Evolutionary conservation across 2,329 filamentous ascomycete genomes (phyloP), one percentile per base, ranked within the genome.

Genomic region (Ascocoryne sarcoides): DNA sequence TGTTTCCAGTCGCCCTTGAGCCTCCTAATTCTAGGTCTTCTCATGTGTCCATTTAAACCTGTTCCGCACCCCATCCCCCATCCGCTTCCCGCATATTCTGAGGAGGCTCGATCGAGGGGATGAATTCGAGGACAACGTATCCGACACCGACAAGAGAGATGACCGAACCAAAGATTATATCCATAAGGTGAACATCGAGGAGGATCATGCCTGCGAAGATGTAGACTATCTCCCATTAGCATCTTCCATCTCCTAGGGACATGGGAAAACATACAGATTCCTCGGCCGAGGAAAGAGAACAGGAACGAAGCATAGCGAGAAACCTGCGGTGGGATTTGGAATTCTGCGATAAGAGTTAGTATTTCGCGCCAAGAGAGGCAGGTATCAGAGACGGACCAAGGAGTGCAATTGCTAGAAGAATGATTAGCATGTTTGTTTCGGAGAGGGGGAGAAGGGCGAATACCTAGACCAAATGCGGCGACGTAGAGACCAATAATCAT

Each of bases 301-400:
- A 96, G 81, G 72, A 98, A 98, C 9, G 87, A 94, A 40, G 88
- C 90, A 70, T 96, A 95, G 67, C 87, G 82, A 43, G 88, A 83
- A 40, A 95, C 74, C 62, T 95, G 89, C 44, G 89, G 86, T 37
- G 92, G 90, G 55, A 95, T 90, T 65, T 95, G 84, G 69, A 96
- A 94, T 66, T 98, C 92, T 73, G 41, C 10, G 20, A 15, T 35
- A 5, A 15, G 4, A 31, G 29, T 47, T 31, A 44, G 42, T 28
- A 32, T 31, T n/a, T n/a, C n/a, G n/a, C n/a, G n/a, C n/a, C n/a
- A n/a, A n/a, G n/a, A n/a, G n/a, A n/a, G n/a, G n/a, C n/a, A n/a
- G n/a, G n/a, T n/a, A n/a, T 36, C 10, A 15, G 15, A n/a, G 32
- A 51, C 50, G 32, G 31, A 74, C 71, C 71, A 53, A 88, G 75